Evolutionary conservation across 345 rosid species (phyloP).

Genomic region (Lenwebbia sp.): DNA sequence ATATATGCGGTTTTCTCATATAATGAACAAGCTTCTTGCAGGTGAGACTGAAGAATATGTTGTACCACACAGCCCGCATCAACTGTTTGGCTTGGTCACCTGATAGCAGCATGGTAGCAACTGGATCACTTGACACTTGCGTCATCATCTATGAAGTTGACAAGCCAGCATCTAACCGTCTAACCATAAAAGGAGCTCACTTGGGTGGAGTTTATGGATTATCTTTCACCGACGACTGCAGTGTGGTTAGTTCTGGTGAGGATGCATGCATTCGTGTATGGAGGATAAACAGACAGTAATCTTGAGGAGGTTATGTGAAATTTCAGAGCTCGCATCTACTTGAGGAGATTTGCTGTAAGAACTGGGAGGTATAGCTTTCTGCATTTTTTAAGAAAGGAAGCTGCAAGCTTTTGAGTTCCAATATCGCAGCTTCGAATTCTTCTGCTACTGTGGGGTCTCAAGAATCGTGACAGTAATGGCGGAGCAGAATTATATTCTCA

Average conservation of each 20-base stretch:
- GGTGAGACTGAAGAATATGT: slow-evolving; percentile 80
- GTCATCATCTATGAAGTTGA: slow-evolving; percentile 69
- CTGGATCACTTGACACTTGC: slow-evolving; percentile 81
- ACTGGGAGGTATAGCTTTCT: neutral
- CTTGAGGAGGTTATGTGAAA: neutral
- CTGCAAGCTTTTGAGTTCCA: neutral
- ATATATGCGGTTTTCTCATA: neutral
- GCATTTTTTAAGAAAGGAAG: neutral
- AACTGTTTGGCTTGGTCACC: slow-evolving; percentile 95
- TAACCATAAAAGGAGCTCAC: slow-evolving; percentile 78
- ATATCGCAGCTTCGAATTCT: neutral
- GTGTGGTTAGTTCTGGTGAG: slow-evolving; percentile 81
- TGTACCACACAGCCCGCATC: slow-evolving; percentile 77
- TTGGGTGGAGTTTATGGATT: slow-evolving; percentile 87
- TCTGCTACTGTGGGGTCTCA: neutral
- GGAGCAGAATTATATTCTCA: neutral
- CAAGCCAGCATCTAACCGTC: slow-evolving; percentile 61
- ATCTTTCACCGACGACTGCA: slow-evolving; percentile 51
- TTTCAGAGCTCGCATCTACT: neutral
- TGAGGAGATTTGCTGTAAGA: neutral
- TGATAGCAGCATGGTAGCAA: slow-evolving; percentile 56
- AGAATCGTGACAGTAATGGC: neutral
- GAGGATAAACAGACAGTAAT: slow-evolving; percentile 30
- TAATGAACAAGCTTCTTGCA: slow-evolving; percentile 10
- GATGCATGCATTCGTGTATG: slow-evolving; percentile 86